These are phyloP conservation scores for Ulvella scutata DNA, from an alignment of 139 green algal genomes.

Conservation along the genomic window DNA sequence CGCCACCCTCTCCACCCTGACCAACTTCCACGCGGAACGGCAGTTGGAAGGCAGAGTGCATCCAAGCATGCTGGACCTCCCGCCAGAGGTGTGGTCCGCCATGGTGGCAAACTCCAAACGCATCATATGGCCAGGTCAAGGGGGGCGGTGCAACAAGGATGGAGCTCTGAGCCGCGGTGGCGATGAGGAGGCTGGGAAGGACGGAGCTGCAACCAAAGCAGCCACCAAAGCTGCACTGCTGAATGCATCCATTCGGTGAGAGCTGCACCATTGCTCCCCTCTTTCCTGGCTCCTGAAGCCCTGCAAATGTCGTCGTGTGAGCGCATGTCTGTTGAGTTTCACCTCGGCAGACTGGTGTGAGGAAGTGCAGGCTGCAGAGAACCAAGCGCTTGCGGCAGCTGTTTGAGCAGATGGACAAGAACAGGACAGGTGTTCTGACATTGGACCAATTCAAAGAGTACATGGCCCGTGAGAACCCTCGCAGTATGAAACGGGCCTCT, in stretches of 20 bases:
- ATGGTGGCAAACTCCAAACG: background rate
- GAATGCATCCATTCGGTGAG: background rate
- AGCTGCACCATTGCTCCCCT: background rate
- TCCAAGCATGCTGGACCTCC: background rate
- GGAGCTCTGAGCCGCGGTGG: background rate
- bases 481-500: background rate
- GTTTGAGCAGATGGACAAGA: conserved; percentile 1
- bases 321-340: background rate
- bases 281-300: background rate
- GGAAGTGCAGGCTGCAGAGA: background rate
- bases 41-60: background rate
- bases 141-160: background rate
- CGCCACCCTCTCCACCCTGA: background rate
- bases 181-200: background rate
- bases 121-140: background rate
- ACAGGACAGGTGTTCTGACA: background rate
- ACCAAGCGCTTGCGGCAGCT: background rate
- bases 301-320: background rate
- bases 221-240: background rate
- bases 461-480: background rate
- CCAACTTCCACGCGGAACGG: background rate
- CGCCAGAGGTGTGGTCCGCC: background rate
- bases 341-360: background rate
- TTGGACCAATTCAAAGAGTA: conserved; percentile 1
- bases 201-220: background rate